Conservation (phyloP, 2,329 filamentous ascomycete species). For the Calonectria leucothoes region DNA sequence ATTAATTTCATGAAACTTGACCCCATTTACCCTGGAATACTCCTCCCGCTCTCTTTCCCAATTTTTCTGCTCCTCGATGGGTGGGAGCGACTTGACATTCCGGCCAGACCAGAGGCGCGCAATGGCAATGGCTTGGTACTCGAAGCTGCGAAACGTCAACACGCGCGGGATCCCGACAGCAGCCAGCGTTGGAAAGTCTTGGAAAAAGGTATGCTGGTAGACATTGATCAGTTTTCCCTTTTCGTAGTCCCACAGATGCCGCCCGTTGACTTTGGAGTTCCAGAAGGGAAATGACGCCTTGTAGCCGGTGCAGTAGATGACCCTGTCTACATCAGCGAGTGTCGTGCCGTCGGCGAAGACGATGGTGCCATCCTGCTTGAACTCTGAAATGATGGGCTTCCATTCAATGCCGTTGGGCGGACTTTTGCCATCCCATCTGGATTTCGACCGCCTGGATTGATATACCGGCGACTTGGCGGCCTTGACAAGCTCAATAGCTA, state of each 20-base stretch:
- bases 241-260: conserved; percentile 62
- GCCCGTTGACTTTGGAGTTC: conserved; percentile 58
- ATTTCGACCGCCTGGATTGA: conserved; percentile 61
- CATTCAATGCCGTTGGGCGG: conserved; percentile 62
- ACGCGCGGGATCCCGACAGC: conserved; percentile 64
- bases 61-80: conserved; percentile 49
- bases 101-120: conserved; percentile 60
- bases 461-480: conserved; percentile 57
- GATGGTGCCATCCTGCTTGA: conserved; percentile 54
- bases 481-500: conserved; percentile 51
- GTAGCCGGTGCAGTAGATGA: conserved; percentile 59
- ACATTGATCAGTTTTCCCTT: conserved; percentile 54
- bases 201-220: conserved; percentile 67
- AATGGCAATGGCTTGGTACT: conserved; percentile 66
- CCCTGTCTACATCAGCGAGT: conserved; percentile 50
- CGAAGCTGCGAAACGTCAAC: conserved; percentile 65
- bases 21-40: conserved; percentile 42
- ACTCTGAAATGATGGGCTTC: conserved; percentile 64
- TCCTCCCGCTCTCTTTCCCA: conserved; percentile 59
- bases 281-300: conserved; percentile 59
- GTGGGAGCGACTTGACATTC: conserved; percentile 52
- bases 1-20: conserved; percentile 63
- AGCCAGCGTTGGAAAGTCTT: conserved; percentile 58
- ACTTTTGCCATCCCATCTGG: conserved; percentile 61
- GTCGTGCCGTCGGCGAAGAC: conserved; percentile 52